Base-by-base conservation (phyloP, 208 protist genomes). In the Trypanosoma platydactyli region DNA sequence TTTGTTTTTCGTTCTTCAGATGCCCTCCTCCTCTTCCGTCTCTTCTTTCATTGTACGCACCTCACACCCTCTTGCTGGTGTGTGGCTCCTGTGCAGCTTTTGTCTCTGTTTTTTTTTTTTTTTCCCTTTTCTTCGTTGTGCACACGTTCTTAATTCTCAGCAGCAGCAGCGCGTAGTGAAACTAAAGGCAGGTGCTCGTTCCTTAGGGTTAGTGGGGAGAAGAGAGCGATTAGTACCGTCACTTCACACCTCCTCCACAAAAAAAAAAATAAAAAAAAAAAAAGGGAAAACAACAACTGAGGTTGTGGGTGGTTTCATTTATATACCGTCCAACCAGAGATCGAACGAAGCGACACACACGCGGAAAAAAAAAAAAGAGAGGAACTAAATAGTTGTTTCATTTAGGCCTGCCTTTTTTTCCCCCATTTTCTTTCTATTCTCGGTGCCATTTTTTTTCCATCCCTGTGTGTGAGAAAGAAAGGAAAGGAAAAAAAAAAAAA, bases 11-110 rank as follows among this genome's bases (percentile, higher is more conserved):
- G 13, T 30, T 33, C 6, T 52, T 33, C 59, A 3, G 38, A 33
- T 61, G 24, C 50, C 60, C 48, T 62, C 51, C 35, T 48, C 29
- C 20, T n/a, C 25, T 67, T 42, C 27, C 40, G 6, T 67, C 58
- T 58, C 24, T 67, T 56, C 45, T 49, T 56, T 71, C 13, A 67
- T 40, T 57, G 33, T 11, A 11, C 5, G 9, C 5, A 38, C 9
- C 9, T n/a, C n/a, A n/a, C 33, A 38, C 33, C 33, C 33, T 38
- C 33, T 38, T 38, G 33, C 33, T 38, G 9, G 5, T 38, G 33
- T 56, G 3, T 18, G 27, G 63, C 45, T 49, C n/a, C n/a, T 12
- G 15, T 49, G 45, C 20, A 49, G 45, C 20, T 54, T 12, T 3
- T 33, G 15, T 33, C 18, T 54, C 29, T 54, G 1, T 54, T 29